Evolutionary conservation across 2,329 filamentous ascomycete species (phyloP).

Genomic region (Diaporthe sp.): DNA sequence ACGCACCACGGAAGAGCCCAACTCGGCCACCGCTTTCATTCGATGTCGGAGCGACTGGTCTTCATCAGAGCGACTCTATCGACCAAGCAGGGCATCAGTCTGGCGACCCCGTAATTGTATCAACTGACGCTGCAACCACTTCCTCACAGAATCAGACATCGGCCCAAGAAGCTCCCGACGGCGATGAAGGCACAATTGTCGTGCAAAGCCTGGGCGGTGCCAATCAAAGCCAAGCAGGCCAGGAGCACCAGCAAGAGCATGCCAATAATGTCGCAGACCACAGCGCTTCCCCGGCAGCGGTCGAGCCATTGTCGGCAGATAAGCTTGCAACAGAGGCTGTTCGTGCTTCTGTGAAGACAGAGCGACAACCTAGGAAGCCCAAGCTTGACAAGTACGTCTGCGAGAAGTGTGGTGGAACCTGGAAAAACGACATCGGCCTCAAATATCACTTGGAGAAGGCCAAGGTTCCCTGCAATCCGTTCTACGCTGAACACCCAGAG

Average conservation of each 20-base stretch:
- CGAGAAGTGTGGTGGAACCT: constrained; percentile 66
- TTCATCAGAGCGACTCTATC: not conserved
- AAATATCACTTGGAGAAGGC: constrained; percentile 72
- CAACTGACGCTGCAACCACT: not conserved
- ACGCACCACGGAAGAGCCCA: constrained; percentile 1
- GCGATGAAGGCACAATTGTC: not conserved
- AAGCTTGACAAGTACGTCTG: constrained; percentile 51
- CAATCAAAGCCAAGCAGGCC: not conserved
- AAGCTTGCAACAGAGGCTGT: not conserved
- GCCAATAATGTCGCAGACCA: not conserved
- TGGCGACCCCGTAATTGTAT: not conserved
- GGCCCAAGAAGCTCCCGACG: not conserved
- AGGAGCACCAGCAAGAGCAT: not conserved
- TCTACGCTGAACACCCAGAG: constrained; percentile 52
- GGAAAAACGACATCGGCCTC: constrained; percentile 71
- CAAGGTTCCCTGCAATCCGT: constrained; percentile 66
- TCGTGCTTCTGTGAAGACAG: not conserved
- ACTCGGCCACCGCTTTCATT: not conserved
- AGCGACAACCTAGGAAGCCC: constrained; percentile 12
- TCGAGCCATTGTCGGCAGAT: not conserved
- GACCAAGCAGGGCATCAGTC: not conserved
- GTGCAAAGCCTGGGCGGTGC: not conserved
- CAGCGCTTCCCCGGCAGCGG: not conserved
- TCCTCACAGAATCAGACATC: not conserved
- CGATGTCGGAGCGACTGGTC: not conserved